Percentiles rank a stretch among this genome's conserved stretches.
These are phyloP conservation scores for Yamadazyma mexicana DNA, from an alignment of 1,139 yeast genomes.

Conservation along the genomic window DNA sequence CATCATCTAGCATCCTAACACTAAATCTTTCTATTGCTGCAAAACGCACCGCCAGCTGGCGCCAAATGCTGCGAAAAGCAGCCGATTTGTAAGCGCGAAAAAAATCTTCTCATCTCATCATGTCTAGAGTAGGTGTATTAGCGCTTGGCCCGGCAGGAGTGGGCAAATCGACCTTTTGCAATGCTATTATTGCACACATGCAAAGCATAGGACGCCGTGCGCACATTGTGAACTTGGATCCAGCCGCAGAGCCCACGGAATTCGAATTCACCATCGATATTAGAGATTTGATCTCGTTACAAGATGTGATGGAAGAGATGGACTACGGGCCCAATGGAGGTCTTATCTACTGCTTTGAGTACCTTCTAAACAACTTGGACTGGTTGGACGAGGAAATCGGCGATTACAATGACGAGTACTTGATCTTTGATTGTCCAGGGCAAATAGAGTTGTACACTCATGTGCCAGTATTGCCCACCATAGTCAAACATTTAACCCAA, in stretches of 20 bases:
- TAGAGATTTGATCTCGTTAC: slow-evolving; percentile 83
- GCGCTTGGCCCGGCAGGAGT: slow-evolving; percentile 98
- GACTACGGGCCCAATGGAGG: slow-evolving; percentile 97
- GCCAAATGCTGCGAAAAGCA: background rate
- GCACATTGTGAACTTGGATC: slow-evolving; percentile 92
- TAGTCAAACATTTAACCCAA: slow-evolving; percentile 78
- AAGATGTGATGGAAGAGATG: slow-evolving; percentile 96
- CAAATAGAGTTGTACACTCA: slow-evolving; percentile 96
- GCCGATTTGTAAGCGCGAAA: background rate
- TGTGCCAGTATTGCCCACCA: slow-evolving; percentile 86
- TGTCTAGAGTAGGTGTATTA: slow-evolving; percentile 96
- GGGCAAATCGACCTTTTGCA: slow-evolving; percentile 91
- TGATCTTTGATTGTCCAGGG: slow-evolving; percentile 97
- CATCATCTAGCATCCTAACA: too few relatives aligned
- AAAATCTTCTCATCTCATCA: slow-evolving; percentile 21
- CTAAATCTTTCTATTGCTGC: too few relatives aligned
- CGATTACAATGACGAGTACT: slow-evolving; percentile 87
- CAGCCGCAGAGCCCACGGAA: slow-evolving; percentile 94
- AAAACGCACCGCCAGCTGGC: background rate
- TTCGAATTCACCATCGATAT: slow-evolving; percentile 93
- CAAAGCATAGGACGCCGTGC: slow-evolving; percentile 90
- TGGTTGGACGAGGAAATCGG: slow-evolving; percentile 97
- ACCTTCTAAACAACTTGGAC: slow-evolving; percentile 79
- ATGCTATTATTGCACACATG: slow-evolving; percentile 82
- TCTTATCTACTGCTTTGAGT: slow-evolving; percentile 88